Base-by-base conservation (phyloP, 176 grass and related monocot genomes). In the Hordeum marinum region DNA sequence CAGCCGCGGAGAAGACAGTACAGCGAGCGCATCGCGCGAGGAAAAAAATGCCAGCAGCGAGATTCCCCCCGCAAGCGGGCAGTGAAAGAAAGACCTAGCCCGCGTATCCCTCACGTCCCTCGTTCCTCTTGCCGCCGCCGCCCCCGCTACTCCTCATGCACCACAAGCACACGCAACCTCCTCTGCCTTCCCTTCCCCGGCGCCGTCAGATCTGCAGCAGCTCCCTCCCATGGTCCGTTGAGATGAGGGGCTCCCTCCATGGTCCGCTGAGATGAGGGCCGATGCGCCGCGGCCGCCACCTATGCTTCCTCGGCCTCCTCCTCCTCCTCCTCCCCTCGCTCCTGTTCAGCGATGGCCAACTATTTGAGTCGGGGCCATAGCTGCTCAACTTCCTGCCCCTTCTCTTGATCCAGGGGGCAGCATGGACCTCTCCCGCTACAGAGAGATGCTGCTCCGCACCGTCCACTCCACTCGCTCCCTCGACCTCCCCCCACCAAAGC, bases 391-490 rank as follows among this genome's bases (percentile, higher is more conserved):
- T 98, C 86, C 96, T 98, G 55, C 93, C 96, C 72, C 85, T 98
- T 80, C 96, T 98, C 65, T 83, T 98, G 83, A 93, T 98, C 89
- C 93, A 98, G 79, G 89, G 93, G 91, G 96, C 37, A 91, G 96
- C 79, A 98, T 98, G 93, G 93, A 98, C 92, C 87, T 98, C 50
- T 98, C 96, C 24, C 85, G 93, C 81, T 93, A 95, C 67, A 91
- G 96, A 68, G 96, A 98, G 91, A 98, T 87, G 91, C 78, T 98
- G 58, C 85, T 98, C 85, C 94, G 91, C 88, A 95, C 93, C 52
- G 91, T 98, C 23, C 96, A 93, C 77, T 95, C 96, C 32, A 91
- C 96, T 12, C 89, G 96, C 87, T 95, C 93, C 14, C 89, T 98
- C 23, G 93, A 89, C 32, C 80, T 98, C 93, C 96, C 1, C 74